Conservation (phyloP, 2,329 filamentous ascomycete genomes). For the Alternaria longipes region DNA sequence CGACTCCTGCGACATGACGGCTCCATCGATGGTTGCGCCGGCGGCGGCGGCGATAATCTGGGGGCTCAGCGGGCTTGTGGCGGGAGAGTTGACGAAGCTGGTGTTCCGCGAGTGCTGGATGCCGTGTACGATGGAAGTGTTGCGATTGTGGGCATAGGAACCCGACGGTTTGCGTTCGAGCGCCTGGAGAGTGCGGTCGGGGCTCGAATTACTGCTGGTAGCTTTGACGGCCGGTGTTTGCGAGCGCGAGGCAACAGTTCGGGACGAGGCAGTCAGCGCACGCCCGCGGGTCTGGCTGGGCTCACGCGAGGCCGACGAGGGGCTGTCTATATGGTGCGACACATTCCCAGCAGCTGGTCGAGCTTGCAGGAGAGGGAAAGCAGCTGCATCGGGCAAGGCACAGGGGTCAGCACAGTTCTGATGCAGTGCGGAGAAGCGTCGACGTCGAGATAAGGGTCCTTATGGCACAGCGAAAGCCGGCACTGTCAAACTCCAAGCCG, state of each 20-base stretch:
- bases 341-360: constrained; percentile 49
- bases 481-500: constrained; percentile 24
- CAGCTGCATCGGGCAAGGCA: constrained; percentile 42
- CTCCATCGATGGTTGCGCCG: constrained; percentile 50
- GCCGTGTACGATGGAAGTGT: constrained; percentile 97
- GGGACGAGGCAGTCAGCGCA: constrained; percentile 55
- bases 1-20: constrained; percentile 53
- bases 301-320: constrained; percentile 51
- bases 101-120: constrained; percentile 91
- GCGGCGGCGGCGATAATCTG: constrained; percentile 74
- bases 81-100: constrained; percentile 80
- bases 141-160: constrained; percentile 87
- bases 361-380: constrained; percentile 52
- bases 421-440: constrained; percentile 22
- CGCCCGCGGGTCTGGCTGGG: constrained; percentile 57
- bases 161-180: constrained; percentile 62
- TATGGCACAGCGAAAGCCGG: constrained; percentile 28
- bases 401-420: constrained; percentile 43
- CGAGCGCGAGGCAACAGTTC: constrained; percentile 55
- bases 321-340: constrained; percentile 50
- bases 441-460: constrained; percentile 34
- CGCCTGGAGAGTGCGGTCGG: constrained; percentile 46
- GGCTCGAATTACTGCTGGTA: constrained; percentile 47
- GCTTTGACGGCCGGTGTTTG: constrained; percentile 53
- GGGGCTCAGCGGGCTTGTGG: constrained; percentile 83